phyloP scores from a whole-genome alignment of 164 flowering plant genomes.

The Dillenia turbinata region DNA sequence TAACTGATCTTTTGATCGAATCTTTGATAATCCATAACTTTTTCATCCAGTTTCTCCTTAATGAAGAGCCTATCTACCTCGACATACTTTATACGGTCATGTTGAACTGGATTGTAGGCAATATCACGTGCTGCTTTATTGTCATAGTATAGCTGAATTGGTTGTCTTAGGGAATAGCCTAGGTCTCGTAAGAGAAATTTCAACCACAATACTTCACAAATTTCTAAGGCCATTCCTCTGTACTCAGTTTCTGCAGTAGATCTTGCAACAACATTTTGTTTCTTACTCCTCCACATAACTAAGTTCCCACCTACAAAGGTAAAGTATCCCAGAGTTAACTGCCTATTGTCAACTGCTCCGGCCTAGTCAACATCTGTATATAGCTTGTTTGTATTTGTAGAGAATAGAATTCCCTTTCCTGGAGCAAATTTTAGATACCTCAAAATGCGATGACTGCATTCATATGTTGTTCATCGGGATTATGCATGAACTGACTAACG shows the following conservation, averaged over 20 bases:
- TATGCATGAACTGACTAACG: not conserved
- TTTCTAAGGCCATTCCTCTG: not conserved
- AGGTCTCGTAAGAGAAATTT: not conserved
- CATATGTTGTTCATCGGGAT: conserved; percentile 4
- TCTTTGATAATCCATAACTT: too few relatives aligned
- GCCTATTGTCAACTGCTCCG: not conserved
- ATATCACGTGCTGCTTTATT: not conserved
- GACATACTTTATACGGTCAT: too few relatives aligned
- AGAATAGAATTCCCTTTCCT: conserved; percentile 1
- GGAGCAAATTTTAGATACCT: conserved; percentile 1
- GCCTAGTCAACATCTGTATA: not conserved
- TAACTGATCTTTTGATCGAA: too few relatives aligned
- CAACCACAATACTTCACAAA: conserved; percentile 2
- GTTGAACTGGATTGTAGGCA: not conserved
- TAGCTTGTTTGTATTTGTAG: not conserved
- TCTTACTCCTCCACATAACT: too few relatives aligned
- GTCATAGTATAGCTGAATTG: not conserved
- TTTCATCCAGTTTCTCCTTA: too few relatives aligned
- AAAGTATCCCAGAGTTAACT: not conserved
- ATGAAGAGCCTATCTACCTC: too few relatives aligned
- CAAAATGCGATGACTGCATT: not conserved
- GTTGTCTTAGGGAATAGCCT: conserved; percentile 2
- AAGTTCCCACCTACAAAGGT: too few relatives aligned
- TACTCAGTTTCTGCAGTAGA: too few relatives aligned
- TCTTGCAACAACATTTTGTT: too few relatives aligned